A percentile compares a stretch with the other conserved stretches of the same genome.
phyloP scores from a whole-genome alignment of 768 basidiomycete genomes.

The Cytidiella melzeri region DNA sequence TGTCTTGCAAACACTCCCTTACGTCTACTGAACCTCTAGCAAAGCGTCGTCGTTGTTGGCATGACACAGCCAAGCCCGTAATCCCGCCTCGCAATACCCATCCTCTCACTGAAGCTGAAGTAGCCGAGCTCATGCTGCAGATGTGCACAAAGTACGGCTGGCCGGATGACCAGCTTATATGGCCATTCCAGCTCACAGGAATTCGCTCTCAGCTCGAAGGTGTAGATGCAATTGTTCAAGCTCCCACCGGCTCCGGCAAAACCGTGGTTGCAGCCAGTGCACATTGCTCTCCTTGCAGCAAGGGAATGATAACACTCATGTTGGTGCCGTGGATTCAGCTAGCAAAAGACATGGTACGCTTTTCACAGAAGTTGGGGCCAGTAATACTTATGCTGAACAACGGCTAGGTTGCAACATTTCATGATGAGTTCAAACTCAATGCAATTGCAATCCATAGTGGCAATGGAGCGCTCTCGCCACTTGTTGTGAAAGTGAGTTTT shows the following conservation, averaged over 20 bases:
- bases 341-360: slow-evolving; percentile 30
- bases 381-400: background rate
- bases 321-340: slow-evolving; percentile 32
- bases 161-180: slow-evolving; percentile 12
- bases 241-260: slow-evolving; percentile 32
- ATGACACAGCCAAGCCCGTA: background rate
- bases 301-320: slow-evolving; percentile 31
- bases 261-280: slow-evolving; percentile 35
- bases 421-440: slow-evolving; percentile 24
- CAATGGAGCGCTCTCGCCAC: slow-evolving; percentile 23
- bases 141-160: slow-evolving; percentile 21
- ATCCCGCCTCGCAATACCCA: background rate
- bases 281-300: slow-evolving; percentile 15
- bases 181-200: slow-evolving; percentile 25
- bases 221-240: slow-evolving; percentile 31
- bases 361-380: background rate
- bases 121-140: background rate
- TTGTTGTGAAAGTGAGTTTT: slow-evolving; percentile 22
- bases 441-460: slow-evolving; percentile 30
- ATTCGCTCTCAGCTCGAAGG: slow-evolving; percentile 26
- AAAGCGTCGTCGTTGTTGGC: background rate
- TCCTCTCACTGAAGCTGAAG: slow-evolving; percentile 5
- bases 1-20: no score
- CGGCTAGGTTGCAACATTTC: slow-evolving; percentile 26
- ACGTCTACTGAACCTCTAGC: no score